phyloP scores from a whole-genome alignment of 306 rosid species.

The Glycyrrhiza uralensis region DNA sequence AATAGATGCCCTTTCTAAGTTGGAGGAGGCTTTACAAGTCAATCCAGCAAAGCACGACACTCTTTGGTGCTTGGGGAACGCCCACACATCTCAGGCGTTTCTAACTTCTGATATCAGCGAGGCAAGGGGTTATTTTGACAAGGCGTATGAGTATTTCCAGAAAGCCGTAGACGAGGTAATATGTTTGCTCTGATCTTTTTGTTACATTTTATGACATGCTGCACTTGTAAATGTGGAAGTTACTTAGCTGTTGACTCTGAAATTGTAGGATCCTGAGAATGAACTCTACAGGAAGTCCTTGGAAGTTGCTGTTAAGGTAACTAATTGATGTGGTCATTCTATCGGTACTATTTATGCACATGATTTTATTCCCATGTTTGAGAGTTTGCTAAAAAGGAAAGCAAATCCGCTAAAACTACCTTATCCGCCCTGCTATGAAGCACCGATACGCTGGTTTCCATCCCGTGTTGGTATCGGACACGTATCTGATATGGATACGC shows the following conservation, averaged over 20 bases:
- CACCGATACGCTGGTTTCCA: too few species aligned
- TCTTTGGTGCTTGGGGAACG: constrained; percentile 74
- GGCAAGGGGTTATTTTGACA: constrained; percentile 58
- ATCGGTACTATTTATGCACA: not conserved
- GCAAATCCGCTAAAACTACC: not conserved
- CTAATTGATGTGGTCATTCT: not conserved
- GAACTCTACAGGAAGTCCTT: constrained; percentile 70
- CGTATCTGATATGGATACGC: too few species aligned
- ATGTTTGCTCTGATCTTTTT: not conserved
- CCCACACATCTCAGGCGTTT: constrained; percentile 56
- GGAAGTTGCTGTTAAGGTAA: constrained; percentile 68
- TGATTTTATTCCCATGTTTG: not conserved
- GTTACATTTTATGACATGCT: not conserved
- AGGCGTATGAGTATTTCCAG: constrained; percentile 58
- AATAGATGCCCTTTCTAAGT: constrained; percentile 59
- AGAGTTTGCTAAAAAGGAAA: not conserved
- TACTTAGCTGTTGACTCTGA: constrained; percentile 19
- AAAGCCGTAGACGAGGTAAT: constrained; percentile 60
- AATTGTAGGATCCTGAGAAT: constrained; percentile 68
- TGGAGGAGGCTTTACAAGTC: constrained; percentile 71
- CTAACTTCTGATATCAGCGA: constrained; percentile 55
- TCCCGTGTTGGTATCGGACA: too few species aligned
- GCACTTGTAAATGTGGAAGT: not conserved
- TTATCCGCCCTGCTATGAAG: too few species aligned
- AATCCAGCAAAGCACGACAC: constrained; percentile 67